phyloP scores from a whole-genome alignment of 345 rosid genomes.

The Litchi chinensis region DNA sequence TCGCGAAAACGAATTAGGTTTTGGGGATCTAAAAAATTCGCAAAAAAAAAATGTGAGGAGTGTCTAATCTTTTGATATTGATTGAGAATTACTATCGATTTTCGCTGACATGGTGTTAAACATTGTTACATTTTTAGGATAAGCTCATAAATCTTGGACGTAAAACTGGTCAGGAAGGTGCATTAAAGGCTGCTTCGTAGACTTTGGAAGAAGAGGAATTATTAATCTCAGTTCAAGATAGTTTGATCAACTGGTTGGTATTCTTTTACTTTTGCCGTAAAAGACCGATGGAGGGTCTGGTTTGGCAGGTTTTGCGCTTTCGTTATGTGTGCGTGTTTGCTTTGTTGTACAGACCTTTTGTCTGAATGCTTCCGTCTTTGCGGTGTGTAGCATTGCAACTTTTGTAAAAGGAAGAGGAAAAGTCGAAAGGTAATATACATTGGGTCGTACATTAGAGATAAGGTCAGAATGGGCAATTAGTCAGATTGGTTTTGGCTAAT shows the following conservation, averaged over 20 bases:
- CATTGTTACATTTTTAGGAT: conserved; percentile 22
- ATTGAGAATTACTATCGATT: neutral
- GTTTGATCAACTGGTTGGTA: neutral
- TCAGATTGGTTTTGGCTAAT: conserved; percentile 13
- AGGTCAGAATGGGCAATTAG: neutral
- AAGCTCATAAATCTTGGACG: conserved; percentile 4
- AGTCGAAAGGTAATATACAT: conserved; percentile 10
- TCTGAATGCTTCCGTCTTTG: conserved; percentile 14
- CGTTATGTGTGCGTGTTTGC: conserved; percentile 20
- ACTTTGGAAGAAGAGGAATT: conserved; percentile 17
- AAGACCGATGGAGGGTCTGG: conserved; percentile 13
- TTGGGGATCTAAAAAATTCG: too few species aligned
- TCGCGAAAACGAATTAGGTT: neutral
- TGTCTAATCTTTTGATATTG: neutral
- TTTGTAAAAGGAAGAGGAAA: conserved; percentile 14
- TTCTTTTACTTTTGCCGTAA: conserved; percentile 16
- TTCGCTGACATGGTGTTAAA: neutral
- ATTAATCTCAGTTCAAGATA: neutral
- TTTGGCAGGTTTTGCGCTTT: conserved; percentile 21
- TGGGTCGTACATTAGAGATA: conserved; percentile 14
- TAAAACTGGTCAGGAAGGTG: conserved; percentile 23
- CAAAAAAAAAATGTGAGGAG: too few species aligned
- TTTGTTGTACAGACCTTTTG: conserved; percentile 26
- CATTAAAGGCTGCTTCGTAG: conserved; percentile 31
- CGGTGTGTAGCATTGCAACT: conserved; percentile 13